Percentiles rank a stretch among this genome's conserved stretches.
Evolutionary conservation across 208 protist species (phyloP).

Genomic region (Trypanosoma theileri): DNA sequence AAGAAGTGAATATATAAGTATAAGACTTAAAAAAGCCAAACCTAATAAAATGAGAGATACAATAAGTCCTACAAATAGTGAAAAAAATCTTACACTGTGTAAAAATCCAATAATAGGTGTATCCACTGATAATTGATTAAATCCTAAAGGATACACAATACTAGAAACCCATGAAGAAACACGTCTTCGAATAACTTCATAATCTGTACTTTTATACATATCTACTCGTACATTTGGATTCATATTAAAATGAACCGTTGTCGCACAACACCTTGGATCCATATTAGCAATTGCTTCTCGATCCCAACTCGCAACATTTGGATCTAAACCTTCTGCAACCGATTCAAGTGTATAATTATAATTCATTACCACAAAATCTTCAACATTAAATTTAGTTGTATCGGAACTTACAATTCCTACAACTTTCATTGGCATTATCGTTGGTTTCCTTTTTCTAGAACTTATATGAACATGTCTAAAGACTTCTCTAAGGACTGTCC

Average conservation of each 20-base stretch:
- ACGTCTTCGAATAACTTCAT: constrained; percentile 37
- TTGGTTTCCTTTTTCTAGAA: background rate
- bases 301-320: constrained; percentile 18
- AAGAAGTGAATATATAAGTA: constrained; percentile 94
- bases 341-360: constrained; percentile 20
- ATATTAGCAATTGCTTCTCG: constrained; percentile 9
- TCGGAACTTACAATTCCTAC: constrained; percentile 28
- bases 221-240: constrained; percentile 19
- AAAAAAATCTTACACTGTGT: constrained; percentile 65
- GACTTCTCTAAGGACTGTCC: constrained; percentile 18
- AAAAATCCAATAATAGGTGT: constrained; percentile 70
- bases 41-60: constrained; percentile 85
- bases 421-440: constrained; percentile 27
- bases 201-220: constrained; percentile 45
- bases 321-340: constrained; percentile 35
- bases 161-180: constrained; percentile 47
- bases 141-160: constrained; percentile 56
- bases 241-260: constrained; percentile 50
- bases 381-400: constrained; percentile 29
- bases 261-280: constrained; percentile 30
- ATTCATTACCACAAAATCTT: constrained; percentile 36
- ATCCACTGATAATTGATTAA: constrained; percentile 51
- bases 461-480: constrained; percentile 7
- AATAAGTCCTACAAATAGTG: constrained; percentile 89
- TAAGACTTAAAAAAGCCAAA: constrained; percentile 73